Percentiles rank a stretch among this genome's conserved stretches.
Conservation (phyloP, 805 yeast genomes). For the Kodamaea sagamina region DNA sequence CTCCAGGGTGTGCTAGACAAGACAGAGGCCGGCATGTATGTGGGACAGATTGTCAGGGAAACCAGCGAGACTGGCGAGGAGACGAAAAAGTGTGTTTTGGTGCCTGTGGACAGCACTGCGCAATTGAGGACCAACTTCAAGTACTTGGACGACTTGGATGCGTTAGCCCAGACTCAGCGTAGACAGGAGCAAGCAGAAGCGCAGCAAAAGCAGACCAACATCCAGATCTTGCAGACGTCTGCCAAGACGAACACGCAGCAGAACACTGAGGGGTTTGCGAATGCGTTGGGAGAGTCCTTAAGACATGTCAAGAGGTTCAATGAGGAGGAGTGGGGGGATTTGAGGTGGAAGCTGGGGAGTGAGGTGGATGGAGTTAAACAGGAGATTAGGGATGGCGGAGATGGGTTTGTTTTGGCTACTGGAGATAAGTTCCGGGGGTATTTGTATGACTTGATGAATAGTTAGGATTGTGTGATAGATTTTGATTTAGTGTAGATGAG, state of each 20-base stretch:
- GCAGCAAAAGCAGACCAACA: slow-evolving; percentile 24
- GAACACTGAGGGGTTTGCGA: slow-evolving; percentile 28
- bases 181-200: slow-evolving; percentile 40
- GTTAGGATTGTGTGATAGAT: not conserved
- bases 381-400: slow-evolving; percentile 20
- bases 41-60: slow-evolving; percentile 28
- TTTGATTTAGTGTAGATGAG: no score
- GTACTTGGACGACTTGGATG: slow-evolving; percentile 66
- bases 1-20: slow-evolving; percentile 68
- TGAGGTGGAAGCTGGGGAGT: slow-evolving; percentile 30
- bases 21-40: slow-evolving; percentile 50
- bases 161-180: slow-evolving; percentile 42
- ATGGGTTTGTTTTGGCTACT: slow-evolving; percentile 22
- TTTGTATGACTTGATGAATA: slow-evolving; percentile 23
- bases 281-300: slow-evolving; percentile 41
- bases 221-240: slow-evolving; percentile 45
- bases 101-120: slow-evolving; percentile 64
- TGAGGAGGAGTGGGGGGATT: slow-evolving; percentile 41
- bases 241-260: slow-evolving; percentile 31
- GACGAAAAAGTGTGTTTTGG: slow-evolving; percentile 53
- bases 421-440: slow-evolving; percentile 29
- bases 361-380: slow-evolving; percentile 20
- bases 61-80: slow-evolving; percentile 18
- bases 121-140: slow-evolving; percentile 83
- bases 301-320: slow-evolving; percentile 41